Evolutionary conservation across 2,329 filamentous ascomycete genomes (phyloP), one percentile per base, ranked within the genome.

Genomic region (Claviceps sp.): DNA sequence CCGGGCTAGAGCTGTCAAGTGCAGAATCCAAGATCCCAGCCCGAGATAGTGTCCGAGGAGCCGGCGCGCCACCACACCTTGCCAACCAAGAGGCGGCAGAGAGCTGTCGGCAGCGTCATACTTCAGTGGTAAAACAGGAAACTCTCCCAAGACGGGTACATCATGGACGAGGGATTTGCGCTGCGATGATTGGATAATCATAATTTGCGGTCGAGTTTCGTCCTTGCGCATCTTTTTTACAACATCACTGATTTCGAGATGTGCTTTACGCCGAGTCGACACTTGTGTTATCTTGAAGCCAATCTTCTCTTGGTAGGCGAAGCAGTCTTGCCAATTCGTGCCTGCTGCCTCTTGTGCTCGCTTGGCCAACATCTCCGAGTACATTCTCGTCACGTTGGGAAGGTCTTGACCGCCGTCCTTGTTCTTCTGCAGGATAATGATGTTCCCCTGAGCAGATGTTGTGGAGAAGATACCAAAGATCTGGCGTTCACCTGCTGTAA

Each of bases 401-500:
- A 98, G 75, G 34, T 90, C 87, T 61, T 94, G 86, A 1, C 72
- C 76, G 5, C 81, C 77, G 59, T 96, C 90, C 58, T 84, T 84
- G 46, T 78, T 82, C 61, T 84, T 86, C 63, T 93, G 90, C 40
- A 95, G 76, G n/a, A 96, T 85, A 49, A 97, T 76, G 49, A 99
- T 80, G 60, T 95, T 81, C 0, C 90, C 93, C 60, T 93, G 82
- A 13, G 82, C 77, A 56, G 79, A 84, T 0, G 81, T 80, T 0
- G 88, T 91, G 0, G 91, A 97, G 67, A 98, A 95, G 5, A 98
- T 67, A 1, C 88, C 90, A 65, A 96, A 97, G 50, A 98, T 84
- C 62, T 98, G 90, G 38, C 88, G 80, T 53, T 98, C 91, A 3
- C 90, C 89, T 13, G 89, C 84, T 45, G 85, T 84, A 62, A 98